Base-by-base conservation (phyloP, 179 eudicot genomes). In the Drosera spatulata region DNA sequence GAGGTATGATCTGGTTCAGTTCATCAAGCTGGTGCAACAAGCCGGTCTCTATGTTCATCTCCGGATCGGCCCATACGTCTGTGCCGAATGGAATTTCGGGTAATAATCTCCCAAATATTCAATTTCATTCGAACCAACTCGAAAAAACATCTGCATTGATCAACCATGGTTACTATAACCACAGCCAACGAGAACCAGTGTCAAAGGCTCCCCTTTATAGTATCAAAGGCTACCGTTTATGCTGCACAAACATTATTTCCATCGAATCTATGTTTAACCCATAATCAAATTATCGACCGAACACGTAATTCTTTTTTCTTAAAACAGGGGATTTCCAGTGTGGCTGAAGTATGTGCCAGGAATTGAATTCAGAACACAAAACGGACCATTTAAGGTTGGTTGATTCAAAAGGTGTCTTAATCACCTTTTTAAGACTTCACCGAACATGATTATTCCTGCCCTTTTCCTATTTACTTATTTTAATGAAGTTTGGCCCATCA, bases 51-150 rank as follows among this genome's bases (percentile, higher is more conserved):
- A 86, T 80, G 91, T 76, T 74, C 81, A 86, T 82, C 87, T 89
- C 69, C 84, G 96, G 77, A 77, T 89, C 72, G 96, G 96, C 33
- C 96, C 96, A 57, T 89, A 89, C 80, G 91, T 78, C 69, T 89
- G 96, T 86, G 96, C 95, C 62, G 96, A 89, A 71, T 89, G 96
- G 96, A 89, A 89, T 67, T 89, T 89, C 79, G 96, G 96, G 96
- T 89, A 82, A 73, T 22, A 22, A 22, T 67, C 43, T 7, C 45
- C 45, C 45, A 43, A 7, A 43, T 4, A 4, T 43, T 43, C 45
- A 43, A 43, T 4, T 7, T 43, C 8, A 4, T 2, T 2, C 45
- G 8, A 43, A 43, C 45, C 45, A 43, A 4, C 33, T 22, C 33
- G 33, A 22, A 22, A 22, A 22, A 22, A 22, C 33, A 1, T 22